A percentile compares a stretch with the other conserved stretches of the same genome.
Evolutionary conservation across 306 rosid species (phyloP).

Genomic region (Argentina anserina): DNA sequence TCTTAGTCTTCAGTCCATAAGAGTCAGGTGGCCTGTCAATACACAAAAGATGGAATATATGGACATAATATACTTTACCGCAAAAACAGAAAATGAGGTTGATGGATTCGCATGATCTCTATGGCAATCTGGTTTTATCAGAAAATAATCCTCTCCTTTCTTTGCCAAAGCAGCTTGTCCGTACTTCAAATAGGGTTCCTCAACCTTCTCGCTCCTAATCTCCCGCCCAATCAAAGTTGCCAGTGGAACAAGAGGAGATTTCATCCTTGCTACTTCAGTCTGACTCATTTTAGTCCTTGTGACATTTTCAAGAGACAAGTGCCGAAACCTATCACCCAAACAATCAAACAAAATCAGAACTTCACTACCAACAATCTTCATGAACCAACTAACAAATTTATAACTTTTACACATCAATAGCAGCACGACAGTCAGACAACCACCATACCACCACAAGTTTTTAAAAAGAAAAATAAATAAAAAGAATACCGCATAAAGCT

Average conservation of each 20-base stretch:
- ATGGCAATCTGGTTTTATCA: conserved; percentile 74
- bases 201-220: conserved; percentile 71
- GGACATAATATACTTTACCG: conserved; percentile 49
- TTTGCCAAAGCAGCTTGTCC: conserved; percentile 99
- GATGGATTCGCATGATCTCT: conserved; percentile 70
- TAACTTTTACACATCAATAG: neutral
- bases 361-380: neutral
- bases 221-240: conserved; percentile 94
- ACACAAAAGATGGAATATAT: conserved; percentile 6
- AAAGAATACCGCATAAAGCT: neutral
- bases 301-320: conserved; percentile 39
- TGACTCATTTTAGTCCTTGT: conserved; percentile 59
- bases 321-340: conserved; percentile 23
- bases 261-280: conserved; percentile 55
- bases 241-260: conserved; percentile 67
- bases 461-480: too few relatives aligned
- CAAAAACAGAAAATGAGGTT: conserved; percentile 80
- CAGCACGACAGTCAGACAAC: neutral
- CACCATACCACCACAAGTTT: neutral
- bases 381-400: neutral
- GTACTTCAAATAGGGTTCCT: conserved; percentile 75
- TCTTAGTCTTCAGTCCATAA: neutral
- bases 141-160: conserved; percentile 96
- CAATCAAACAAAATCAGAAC: neutral
- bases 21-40: neutral